phyloP scores from a whole-genome alignment of 345 rosid species.

The Capsella bursapastoris region DNA sequence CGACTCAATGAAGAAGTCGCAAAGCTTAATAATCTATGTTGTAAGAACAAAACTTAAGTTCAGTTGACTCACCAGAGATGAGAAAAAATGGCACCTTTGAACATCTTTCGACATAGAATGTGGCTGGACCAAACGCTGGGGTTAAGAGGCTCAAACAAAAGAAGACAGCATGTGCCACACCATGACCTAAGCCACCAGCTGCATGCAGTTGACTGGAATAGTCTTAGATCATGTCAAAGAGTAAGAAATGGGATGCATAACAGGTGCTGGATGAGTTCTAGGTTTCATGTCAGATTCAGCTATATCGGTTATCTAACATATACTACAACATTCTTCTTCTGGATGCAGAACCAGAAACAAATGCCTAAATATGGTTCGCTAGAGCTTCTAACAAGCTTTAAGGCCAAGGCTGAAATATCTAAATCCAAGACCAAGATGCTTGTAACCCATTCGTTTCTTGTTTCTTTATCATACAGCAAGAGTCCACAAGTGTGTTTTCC shows the following conservation, averaged over 20 bases:
- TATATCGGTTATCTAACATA: slow-evolving; percentile 14
- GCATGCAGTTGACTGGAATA: slow-evolving; percentile 49
- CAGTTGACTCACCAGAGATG: slow-evolving; percentile 73
- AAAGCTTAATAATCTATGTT: slow-evolving; percentile 4
- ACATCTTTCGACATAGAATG: slow-evolving; percentile 76
- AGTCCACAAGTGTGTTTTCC: slow-evolving; percentile 6
- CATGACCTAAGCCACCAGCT: slow-evolving; percentile 99
- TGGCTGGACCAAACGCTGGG: slow-evolving; percentile 97
- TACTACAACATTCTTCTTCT: slow-evolving; percentile 12
- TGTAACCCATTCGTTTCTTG: not conserved
- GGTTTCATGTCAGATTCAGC: slow-evolving; percentile 9
- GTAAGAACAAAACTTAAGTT: slow-evolving; percentile 12
- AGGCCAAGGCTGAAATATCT: slow-evolving; percentile 8
- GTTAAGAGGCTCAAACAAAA: slow-evolving; percentile 93
- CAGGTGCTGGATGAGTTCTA: slow-evolving; percentile 1
- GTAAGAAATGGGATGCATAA: slow-evolving; percentile 18
- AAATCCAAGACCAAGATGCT: slow-evolving; percentile 11
- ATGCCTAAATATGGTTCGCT: slow-evolving; percentile 4
- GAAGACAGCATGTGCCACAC: slow-evolving; percentile 97
- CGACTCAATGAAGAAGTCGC: slow-evolving; percentile 27
- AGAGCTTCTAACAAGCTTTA: slow-evolving; percentile 18
- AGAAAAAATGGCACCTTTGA: slow-evolving; percentile 89
- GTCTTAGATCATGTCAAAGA: slow-evolving; percentile 39
- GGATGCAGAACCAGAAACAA: slow-evolving; percentile 8
- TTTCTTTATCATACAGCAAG: not conserved